A percentile compares a stretch with the other conserved stretches of the same genome.
Evolutionary conservation across 768 basidiomycete species (phyloP).

Genomic region (Termitomyces sp.): DNA sequence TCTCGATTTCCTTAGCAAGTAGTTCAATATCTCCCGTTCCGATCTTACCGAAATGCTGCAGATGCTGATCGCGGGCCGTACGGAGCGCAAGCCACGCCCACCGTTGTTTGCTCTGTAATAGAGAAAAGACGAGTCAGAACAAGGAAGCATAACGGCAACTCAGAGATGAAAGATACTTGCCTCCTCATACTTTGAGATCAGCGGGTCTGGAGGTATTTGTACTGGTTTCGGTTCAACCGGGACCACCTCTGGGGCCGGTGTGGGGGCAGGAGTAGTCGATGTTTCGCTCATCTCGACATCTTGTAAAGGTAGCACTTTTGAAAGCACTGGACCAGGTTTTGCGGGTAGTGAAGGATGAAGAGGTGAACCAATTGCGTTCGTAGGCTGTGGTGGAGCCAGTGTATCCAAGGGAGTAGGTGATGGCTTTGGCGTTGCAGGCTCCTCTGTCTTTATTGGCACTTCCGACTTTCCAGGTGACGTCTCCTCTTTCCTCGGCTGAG

Average conservation of each 20-base stretch:
- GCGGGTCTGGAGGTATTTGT: conserved; percentile 30
- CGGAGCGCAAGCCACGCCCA: conserved; percentile 81
- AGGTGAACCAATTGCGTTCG: conserved; percentile 31
- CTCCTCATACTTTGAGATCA: conserved; percentile 58
- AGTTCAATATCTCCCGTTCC: conserved; percentile 68
- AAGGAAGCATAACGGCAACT: conserved; percentile 2
- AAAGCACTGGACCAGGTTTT: conserved; percentile 47
- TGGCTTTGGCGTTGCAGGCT: conserved; percentile 6
- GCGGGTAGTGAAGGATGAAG: conserved; percentile 70
- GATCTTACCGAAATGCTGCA: conserved; percentile 79
- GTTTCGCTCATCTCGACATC: conserved; percentile 24
- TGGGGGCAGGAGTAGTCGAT: conserved; percentile 18
- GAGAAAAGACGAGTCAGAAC: neutral
- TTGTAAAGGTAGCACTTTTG: conserved; percentile 16
- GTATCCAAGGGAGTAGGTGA: conserved; percentile 14
- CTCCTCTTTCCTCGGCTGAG: conserved; percentile 9
- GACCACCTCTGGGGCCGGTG: conserved; percentile 17
- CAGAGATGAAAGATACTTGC: conserved; percentile 27
- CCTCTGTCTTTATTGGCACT: conserved; percentile 12
- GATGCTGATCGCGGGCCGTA: conserved; percentile 62
- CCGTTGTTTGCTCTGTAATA: conserved; percentile 61
- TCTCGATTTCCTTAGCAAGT: conserved; percentile 45
- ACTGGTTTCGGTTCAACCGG: conserved; percentile 19
- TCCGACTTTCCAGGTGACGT: conserved; percentile 11
- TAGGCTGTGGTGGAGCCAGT: conserved; percentile 22